Evolutionary conservation across 139 green algal species (phyloP), one percentile per base, ranked within the genome.

Genomic region (Chlorella ohadii): DNA sequence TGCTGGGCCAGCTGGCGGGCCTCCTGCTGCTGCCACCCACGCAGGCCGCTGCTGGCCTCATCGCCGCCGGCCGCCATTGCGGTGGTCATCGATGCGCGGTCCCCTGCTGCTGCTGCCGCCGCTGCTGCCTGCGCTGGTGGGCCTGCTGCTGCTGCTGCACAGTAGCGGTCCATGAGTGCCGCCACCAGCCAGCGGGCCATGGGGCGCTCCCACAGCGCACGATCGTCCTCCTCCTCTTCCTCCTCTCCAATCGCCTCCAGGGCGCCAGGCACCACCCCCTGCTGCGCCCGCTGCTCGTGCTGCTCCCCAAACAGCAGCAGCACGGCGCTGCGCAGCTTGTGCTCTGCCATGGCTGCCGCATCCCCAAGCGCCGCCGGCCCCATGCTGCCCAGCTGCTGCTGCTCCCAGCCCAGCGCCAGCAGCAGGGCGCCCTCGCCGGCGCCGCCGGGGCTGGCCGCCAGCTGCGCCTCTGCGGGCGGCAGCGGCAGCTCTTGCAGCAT

Each of bases 121-220:
- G 5, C 71, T 38, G 34, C 64, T 77, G 64, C 56, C 51, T 55
- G n/a, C n/a, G 36, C 20, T 17, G 19, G 1, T n/a, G 39, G 33
- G 39, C 57, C 68, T 17, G 36, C 51, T 74, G 63, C 77, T 39
- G 34, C 41, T n/a, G 5, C 71, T 27, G 34, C 56, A 67, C 56
- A 57, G 55, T 91, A 89, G 19, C 61, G 68, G 2, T 91, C 72
- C n/a, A 85, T 66, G 51, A 94, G 81, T 0, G 79, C 87, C 7
- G 88, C 88, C 39, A 88, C 44, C 17, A 75, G 79, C 91, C 91
- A 94, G 16, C 91, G 83, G 6, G 88, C 90, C 19, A 67, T 22
- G 11, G 87, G 72, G 16, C 92, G 80, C 28, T 82, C 55, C 91
- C 91, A 94, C 25, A 20, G 55, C 47, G 81, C 73, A n/a, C 85